Conservation (phyloP, 2,329 filamentous ascomycete species). For the Cordyceps cateniannulata region DNA sequence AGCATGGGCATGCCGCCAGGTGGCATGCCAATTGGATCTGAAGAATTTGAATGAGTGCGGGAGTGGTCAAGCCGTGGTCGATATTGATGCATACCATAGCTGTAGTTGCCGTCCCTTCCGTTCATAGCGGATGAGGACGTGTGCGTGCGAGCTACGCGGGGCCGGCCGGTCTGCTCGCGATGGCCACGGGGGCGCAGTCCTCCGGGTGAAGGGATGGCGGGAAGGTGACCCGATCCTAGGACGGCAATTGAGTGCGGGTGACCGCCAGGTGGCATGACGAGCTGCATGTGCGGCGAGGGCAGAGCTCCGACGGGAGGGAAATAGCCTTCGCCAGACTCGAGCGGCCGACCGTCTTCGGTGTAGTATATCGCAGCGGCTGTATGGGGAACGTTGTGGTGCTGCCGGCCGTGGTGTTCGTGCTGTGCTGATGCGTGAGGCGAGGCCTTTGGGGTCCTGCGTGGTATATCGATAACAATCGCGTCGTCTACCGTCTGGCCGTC, state of each 20-base stretch:
- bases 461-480: slow-evolving; percentile 84
- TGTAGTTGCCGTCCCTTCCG: slow-evolving; percentile 27
- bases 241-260: slow-evolving; percentile 66
- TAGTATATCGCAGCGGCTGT: slow-evolving; percentile 45
- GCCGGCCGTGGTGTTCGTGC: background rate
- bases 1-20: slow-evolving; percentile 43
- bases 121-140: slow-evolving; percentile 72
- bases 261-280: slow-evolving; percentile 31
- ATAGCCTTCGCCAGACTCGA: slow-evolving; percentile 70
- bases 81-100: slow-evolving; percentile 28
- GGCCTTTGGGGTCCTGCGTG: slow-evolving; percentile 70
- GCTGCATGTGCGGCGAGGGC: slow-evolving; percentile 34
- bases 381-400: slow-evolving; percentile 27
- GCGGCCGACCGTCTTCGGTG: slow-evolving; percentile 57
- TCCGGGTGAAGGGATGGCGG: slow-evolving; percentile 78
- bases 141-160: slow-evolving; percentile 61
- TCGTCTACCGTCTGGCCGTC: slow-evolving; percentile 84
- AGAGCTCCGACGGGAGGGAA: slow-evolving; percentile 61
- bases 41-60: slow-evolving; percentile 53
- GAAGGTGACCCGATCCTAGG: slow-evolving; percentile 71
- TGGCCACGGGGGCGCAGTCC: slow-evolving; percentile 49
- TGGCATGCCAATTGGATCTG: slow-evolving; percentile 42
- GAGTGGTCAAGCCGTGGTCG: slow-evolving; percentile 40
- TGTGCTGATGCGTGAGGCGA: slow-evolving; percentile 56
- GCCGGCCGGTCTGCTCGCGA: slow-evolving; percentile 51